Conservation (phyloP, 352 stramenopile species). For the Albugo laibachii region DNA sequence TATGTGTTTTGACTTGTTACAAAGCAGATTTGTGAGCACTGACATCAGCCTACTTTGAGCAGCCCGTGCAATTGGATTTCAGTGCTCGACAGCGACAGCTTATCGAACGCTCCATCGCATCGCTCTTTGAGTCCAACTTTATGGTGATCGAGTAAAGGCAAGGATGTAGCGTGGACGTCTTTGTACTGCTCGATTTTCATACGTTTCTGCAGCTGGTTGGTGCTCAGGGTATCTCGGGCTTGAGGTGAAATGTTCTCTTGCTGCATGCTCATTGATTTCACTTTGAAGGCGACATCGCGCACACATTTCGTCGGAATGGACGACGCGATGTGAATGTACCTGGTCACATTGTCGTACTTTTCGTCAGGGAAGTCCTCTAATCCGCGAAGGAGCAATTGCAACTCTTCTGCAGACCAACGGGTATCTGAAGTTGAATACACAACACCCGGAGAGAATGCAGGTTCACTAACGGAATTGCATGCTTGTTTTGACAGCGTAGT, state of each 20-base stretch:
- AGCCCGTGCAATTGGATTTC: conserved; percentile 19
- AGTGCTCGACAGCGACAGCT: neutral
- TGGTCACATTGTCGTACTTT: conserved; percentile 57
- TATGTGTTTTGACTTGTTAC: conserved; percentile 6
- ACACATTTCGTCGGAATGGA: conserved; percentile 45
- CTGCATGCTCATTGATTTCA: conserved; percentile 15
- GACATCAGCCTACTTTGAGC: conserved; percentile 5
- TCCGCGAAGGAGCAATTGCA: conserved; percentile 35
- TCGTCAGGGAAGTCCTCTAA: conserved; percentile 31
- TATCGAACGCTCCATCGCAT: neutral
- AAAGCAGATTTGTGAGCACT: too few relatives aligned
- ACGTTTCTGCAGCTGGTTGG: conserved; percentile 21
- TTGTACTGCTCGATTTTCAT: conserved; percentile 40
- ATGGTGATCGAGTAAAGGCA: neutral
- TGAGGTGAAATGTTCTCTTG: conserved; percentile 7
- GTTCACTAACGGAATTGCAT: too few relatives aligned
- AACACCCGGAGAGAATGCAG: conserved; percentile 19
- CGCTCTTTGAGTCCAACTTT: neutral
- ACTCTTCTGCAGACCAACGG: conserved; percentile 33
- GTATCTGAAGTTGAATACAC: conserved; percentile 41
- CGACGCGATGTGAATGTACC: conserved; percentile 65
- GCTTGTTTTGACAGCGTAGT: too few relatives aligned
- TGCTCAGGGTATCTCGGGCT: too few relatives aligned
- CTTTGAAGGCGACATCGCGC: conserved; percentile 52
- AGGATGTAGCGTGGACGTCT: conserved; percentile 3